Evolutionary conservation across 2,329 filamentous ascomycete genomes (phyloP), one percentile per base, ranked within the genome.

Genomic region (Myriosclerotinia curreyana): DNA sequence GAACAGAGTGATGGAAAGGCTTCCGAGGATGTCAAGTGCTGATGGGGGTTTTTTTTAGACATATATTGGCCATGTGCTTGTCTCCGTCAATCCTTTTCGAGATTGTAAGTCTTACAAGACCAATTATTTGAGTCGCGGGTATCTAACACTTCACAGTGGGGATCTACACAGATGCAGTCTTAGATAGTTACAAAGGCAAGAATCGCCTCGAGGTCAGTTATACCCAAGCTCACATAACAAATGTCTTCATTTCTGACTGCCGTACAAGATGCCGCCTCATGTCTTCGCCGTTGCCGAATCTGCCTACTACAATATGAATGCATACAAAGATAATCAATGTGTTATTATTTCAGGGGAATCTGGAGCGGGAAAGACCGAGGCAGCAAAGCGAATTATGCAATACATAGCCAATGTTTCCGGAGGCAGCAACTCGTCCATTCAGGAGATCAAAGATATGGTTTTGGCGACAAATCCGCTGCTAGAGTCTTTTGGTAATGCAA

Each of bases 271-370:
- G 80, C 90, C 92, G 36, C 95, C 95, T 11, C 95, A 99, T 78
- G 95, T 99, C 71, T 99, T 97, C 76, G 94, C 92, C 66, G 95
- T 99, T 74, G 95, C 95, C 75, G 95, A 99, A 79, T 90, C 94
- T 9, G 79, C 93, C 63, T 99, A 99, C 81, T 98, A 98, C 81
- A 98, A 99, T 81, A 98, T 99, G 95, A 98, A 98, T 77, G 94
- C 93, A 54, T 99, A 99, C 82, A 92, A 92, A 74, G 95, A 98
- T 72, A 98, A 98, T 80, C 95, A 99, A 77, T 98, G 95, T 79
- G 94, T 99, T 71, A 99, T 99, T 77, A 99, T 99, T 72, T 98
- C 95, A 5, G 95, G 95, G 75, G 95, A 99, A 79, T 98, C 95
- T 3, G 95, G 95, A 75, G 95, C 95, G 42, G 95, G 95, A 76